Evolutionary conservation across 2,329 filamentous ascomycete species (phyloP), one percentile per base, ranked within the genome.

Genomic region (Microcyclospora pomicola): DNA sequence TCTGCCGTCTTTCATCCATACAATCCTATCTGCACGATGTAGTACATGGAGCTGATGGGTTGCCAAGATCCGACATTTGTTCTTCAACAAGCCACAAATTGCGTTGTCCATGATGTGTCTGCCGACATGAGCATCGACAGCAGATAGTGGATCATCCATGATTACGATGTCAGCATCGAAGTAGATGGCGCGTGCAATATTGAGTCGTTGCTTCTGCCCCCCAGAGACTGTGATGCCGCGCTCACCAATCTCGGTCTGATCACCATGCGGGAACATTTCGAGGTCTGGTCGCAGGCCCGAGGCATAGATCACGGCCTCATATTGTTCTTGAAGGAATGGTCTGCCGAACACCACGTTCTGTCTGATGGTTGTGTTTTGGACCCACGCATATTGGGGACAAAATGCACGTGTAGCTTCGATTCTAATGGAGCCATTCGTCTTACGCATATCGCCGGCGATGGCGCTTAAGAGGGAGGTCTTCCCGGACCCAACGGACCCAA

Each of bases 11-110:
- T 94, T 82, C 75, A 98, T 87, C 76, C 86, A 87, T 35, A 96
- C 77, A 47, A 96, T 88, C 27, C 88, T 73, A 56, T 96, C 88
- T 51, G 86, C 95, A 28, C 86, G 79, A 54, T 73, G 86, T 5
- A 96, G 72, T 5, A 96, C 87, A 67, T 92, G 91, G 10, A 96
- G 73, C 56, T 94, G 86, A 58, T 95, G 87, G 0, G 87, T 94
- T 1, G 85, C 87, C 28, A 95, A 67, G 31, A 94, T 80, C 10
- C 86, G 73, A 53, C 82, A 87, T 59, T 92, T 92, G 59, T 86
- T 72, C 50, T 81, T 82, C 39, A 94, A 66, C 6, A 94, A 68
- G 6, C 85, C 85, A 37, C 83, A 74, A 35, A 94, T 93, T 30
- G 85, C 87, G 43, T 88, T 78, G 57, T 94, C 85, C 61, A 94